Percentiles rank a stretch among this genome's conserved stretches.
These are phyloP conservation scores for Breviolum minutum DNA, from an alignment of 73 alveolate genomes.

Conservation along the genomic window DNA sequence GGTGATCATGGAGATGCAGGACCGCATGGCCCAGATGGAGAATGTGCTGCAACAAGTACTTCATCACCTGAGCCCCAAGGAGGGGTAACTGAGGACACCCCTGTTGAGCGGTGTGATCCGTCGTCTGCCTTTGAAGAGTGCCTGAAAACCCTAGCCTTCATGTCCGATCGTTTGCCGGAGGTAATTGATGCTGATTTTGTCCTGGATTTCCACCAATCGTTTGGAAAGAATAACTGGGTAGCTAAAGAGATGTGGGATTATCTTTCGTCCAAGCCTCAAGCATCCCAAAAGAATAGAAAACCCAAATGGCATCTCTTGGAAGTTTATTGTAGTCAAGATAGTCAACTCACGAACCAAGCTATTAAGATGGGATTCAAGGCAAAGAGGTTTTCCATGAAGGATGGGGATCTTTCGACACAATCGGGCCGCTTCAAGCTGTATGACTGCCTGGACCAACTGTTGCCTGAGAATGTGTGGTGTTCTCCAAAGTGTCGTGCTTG, in stretches of 20 bases:
- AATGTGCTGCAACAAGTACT: neutral
- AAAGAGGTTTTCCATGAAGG: no score
- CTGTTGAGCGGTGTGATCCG: neutral
- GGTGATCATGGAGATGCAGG: no score
- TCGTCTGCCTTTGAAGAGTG: neutral
- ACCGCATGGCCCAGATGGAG: neutral
- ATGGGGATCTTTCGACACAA: no score
- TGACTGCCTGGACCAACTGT: neutral
- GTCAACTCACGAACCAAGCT: neutral
- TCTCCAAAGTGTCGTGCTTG: neutral
- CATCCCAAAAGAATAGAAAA: neutral
- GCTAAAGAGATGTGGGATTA: neutral
- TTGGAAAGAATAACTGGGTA: neutral
- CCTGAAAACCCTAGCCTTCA: neutral
- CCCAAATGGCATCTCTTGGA: neutral
- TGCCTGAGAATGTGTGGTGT: neutral
- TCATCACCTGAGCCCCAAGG: neutral
- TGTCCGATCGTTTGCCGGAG: neutral
- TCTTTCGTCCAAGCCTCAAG: neutral
- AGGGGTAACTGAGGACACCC: no score
- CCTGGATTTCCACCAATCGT: neutral
- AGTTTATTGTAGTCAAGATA: neutral
- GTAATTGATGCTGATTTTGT: neutral
- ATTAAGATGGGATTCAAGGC: no score
- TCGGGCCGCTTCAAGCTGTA: neutral